Base-by-base conservation (phyloP, 129 eudicot genomes). In the Flaveria bidentis region DNA sequence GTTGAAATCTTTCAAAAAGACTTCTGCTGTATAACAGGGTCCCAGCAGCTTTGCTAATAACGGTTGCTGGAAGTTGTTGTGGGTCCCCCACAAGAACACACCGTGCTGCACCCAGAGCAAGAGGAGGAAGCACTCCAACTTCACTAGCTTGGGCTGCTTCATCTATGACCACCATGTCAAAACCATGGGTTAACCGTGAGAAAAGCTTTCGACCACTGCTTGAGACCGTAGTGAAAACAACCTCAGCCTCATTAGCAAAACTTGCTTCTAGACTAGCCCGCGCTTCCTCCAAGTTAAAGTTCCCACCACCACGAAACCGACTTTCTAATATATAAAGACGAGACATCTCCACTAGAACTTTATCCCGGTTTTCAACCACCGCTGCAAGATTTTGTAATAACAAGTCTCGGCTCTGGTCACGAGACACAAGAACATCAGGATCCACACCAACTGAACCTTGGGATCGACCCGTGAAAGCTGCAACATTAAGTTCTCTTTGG, bases 91-190 rank as follows among this genome's bases (percentile, higher is more conserved):
- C 98, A 69, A 93, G 96, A 74, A 93, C 98, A 74, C 98, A 93
- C 1, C 98, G 91, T 10, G 98, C 98, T 14, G 97, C 98, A 86
- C 98, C 98, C 5, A 93, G 97, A 51, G 97, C 86, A 61, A 93
- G 97, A 14, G 98, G 98, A 67, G 98, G 98, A 50, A 93, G 89
- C 28, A 91, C 82, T 0, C 88, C 98, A 17, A 93, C 98, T 86
- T 93, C 98, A 77, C 98, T 93, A 17, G 98, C 98, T 81, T 93
- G 98, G 2, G 98, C 98, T 3, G 98, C 98, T 88, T 93, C 98
- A 76, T 93, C 98, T 33, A 93, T 93, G 67, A 93, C 98, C 46
- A 93, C 98, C 98, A 93, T 93, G 74, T 93, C 98, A 68, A 93
- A 93, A 73, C 98, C 98, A 53, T 93, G 97, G 64, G 91, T 91